Percentiles rank a stretch among this genome's conserved stretches.
Conservation (phyloP, 1,284 basidiomycete species). For the Uromyces viciae-fabae region DNA sequence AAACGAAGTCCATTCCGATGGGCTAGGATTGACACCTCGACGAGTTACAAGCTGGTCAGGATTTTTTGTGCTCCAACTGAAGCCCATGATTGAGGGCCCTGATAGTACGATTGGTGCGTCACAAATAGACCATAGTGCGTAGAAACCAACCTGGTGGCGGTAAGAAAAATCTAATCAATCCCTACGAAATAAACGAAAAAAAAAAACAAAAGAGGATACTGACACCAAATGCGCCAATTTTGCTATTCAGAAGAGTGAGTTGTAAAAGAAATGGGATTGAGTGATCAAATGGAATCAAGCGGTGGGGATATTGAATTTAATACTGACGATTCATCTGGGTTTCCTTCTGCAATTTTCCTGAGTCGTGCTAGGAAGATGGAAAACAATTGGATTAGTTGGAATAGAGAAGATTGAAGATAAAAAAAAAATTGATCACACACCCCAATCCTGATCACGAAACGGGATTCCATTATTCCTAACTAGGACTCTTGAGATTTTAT, state of each 20-base stretch:
- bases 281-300: conserved; percentile 46
- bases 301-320: not conserved
- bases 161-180: not conserved
- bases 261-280: conserved; percentile 58
- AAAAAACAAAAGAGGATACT: too few relatives aligned
- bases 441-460: conserved; percentile 61
- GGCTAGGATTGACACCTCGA: conserved; percentile 46
- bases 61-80: conserved; percentile 73
- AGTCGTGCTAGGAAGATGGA: conserved; percentile 29
- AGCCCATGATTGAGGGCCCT: conserved; percentile 71
- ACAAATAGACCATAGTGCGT: conserved; percentile 58
- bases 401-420: conserved; percentile 20
- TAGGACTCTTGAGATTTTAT: conserved; percentile 55
- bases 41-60: conserved; percentile 68
- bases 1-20: conserved; percentile 73
- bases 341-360: conserved; percentile 44
- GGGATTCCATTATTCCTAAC: conserved; percentile 82
- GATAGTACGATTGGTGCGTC: conserved; percentile 90
- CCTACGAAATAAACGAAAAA: not conserved
- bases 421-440: not conserved
- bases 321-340: conserved; percentile 45
- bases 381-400: conserved; percentile 7
- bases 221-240: conserved; percentile 80
- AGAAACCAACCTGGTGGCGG: conserved; percentile 59
- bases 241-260: conserved; percentile 78